Percentiles rank a stretch among this genome's conserved stretches.
Conservation (phyloP, 169 alveolate genomes). For the Plasmodium falciparum region DNA sequence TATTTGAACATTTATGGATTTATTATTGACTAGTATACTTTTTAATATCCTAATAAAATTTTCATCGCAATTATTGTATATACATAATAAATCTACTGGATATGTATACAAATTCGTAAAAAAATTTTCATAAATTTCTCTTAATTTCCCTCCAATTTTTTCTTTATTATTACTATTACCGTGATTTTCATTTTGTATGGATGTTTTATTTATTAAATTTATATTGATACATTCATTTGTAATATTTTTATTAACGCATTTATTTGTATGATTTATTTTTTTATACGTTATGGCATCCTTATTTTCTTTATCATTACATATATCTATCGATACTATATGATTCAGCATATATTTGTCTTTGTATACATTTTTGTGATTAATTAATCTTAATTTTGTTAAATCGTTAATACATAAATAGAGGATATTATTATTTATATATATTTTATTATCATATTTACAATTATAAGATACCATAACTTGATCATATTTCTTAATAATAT, state of each 20-base stretch:
- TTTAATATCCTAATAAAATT: slow-evolving; percentile 15
- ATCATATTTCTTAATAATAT: slow-evolving; percentile 30
- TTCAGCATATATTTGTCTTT: slow-evolving; percentile 20
- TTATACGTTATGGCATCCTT: neutral
- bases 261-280: neutral
- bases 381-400: slow-evolving; percentile 45
- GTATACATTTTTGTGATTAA: slow-evolving; percentile 41
- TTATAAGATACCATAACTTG: slow-evolving; percentile 29
- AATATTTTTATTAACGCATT: neutral
- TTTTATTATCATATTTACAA: slow-evolving; percentile 52
- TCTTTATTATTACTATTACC: neutral
- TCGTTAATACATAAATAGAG: slow-evolving; percentile 42
- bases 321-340: slow-evolving; percentile 23
- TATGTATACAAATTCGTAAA: slow-evolving; percentile 36
- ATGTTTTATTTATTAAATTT: neutral
- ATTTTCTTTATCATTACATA: neutral
- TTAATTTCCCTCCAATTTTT: slow-evolving; percentile 3
- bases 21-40: slow-evolving; percentile 9
- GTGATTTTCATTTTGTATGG: neutral
- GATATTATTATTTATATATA: slow-evolving; percentile 30
- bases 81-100: slow-evolving; percentile 48
- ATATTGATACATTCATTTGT: neutral
- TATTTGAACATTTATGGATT: slow-evolving; percentile 17
- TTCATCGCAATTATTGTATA: slow-evolving; percentile 1
- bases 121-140: slow-evolving; percentile 26